Base-by-base conservation (phyloP, 805 yeast genomes). In the Candida dendrica region DNA sequence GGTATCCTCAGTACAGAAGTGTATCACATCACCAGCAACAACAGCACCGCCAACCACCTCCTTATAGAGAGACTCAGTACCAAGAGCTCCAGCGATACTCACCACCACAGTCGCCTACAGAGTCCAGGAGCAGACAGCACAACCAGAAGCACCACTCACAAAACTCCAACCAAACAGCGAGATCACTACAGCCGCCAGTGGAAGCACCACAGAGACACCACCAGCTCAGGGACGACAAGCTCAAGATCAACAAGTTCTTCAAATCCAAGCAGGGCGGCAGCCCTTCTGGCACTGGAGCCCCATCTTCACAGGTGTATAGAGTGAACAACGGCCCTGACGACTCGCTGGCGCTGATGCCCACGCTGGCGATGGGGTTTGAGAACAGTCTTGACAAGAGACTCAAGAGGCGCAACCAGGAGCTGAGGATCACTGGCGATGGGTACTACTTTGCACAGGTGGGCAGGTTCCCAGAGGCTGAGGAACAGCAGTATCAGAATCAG, bases 321-420 rank as follows among this genome's bases (percentile, higher is more conserved):
- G 52, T 50, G 29, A 24, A 36, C 5, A 44, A 44, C 22, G 45
- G 37, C 2, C 45, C 53, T 38, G 58, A 46, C 24, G 60, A 55
- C 39, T 36, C 39, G 6, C 26, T 55, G 31, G 53, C 44, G 19
- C 29, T 55, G 27, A 53, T 52, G 58, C 60, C 60, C 2, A 55
- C 60, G 1, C 29, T 55, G 14, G 60, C 60, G 1, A 49, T 51
- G 46, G 60, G 60, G 6, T 54, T 43, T 39, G 57, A 55, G 39
- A 55, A 55, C 37, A 48, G 53, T 10, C 22, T 52, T 19, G 47
- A 47, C 14, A 49, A 46, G 26, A 35, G 42, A 29, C 33, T 48
- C 16, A 44, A 41, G 43, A 44, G 42, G 9, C 13, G 30, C 13
- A 43, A 42, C 17, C 41, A 45, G 3, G 60, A 52, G 34, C 29